phyloP scores from a whole-genome alignment of 192 early-diverging fungal genomes.

The Lunasporangiospora selenospora region DNA sequence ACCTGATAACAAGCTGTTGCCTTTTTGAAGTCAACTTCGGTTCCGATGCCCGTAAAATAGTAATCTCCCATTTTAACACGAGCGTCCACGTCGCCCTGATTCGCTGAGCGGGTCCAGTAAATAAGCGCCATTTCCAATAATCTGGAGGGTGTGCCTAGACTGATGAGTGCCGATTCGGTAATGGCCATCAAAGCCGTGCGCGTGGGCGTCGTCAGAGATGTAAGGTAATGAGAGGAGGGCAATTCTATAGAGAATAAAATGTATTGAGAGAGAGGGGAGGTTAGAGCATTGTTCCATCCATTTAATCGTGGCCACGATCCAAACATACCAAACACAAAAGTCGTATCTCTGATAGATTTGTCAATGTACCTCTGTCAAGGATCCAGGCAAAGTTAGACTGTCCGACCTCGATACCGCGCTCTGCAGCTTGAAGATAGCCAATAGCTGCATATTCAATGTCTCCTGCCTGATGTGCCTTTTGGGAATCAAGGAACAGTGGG shows the following conservation, averaged over 20 bases:
- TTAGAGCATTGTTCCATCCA: not conserved
- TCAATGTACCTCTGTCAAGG: conserved; percentile 67
- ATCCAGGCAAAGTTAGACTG: conserved; percentile 93
- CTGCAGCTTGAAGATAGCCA: conserved; percentile 84
- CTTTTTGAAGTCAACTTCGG: conserved; percentile 64
- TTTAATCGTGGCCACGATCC: not conserved
- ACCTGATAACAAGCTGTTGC: conserved; percentile 87
- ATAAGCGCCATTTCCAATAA: conserved; percentile 71
- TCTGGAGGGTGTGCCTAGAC: conserved; percentile 39
- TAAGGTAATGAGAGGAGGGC: conserved; percentile 27
- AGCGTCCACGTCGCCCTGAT: conserved; percentile 90
- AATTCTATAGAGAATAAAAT: conserved; percentile 17
- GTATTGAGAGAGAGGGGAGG: not conserved
- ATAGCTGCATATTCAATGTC: conserved; percentile 76
- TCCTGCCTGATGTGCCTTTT: conserved; percentile 60
- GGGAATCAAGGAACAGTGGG: conserved; percentile 66
- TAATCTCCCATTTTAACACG: conserved; percentile 94
- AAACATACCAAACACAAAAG: not conserved
- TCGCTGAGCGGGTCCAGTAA: conserved; percentile 95
- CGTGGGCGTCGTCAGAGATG: conserved; percentile 20
- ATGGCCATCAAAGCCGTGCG: conserved; percentile 15
- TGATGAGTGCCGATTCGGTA: conserved; percentile 19
- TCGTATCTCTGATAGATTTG: not conserved
- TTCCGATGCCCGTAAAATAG: conserved; percentile 87
- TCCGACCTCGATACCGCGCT: conserved; percentile 86